Conservation (phyloP, 306 rosid genomes). For the Castanea mollissima region DNA sequence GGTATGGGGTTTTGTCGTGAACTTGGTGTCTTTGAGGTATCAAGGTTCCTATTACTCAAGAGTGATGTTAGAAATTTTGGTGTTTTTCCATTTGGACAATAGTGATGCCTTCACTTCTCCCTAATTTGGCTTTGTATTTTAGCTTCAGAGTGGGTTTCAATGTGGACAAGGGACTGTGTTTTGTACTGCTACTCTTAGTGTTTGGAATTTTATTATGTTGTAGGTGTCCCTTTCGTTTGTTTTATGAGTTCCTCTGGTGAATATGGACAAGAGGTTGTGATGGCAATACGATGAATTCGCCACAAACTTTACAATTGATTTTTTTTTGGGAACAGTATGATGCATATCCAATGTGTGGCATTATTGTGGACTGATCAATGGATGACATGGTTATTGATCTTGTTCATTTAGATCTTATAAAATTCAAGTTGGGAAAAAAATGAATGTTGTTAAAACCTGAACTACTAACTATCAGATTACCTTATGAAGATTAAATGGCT, state of each 20-base stretch:
- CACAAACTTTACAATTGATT: not conserved
- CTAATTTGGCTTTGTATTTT: constrained; percentile 40
- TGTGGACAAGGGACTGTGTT: constrained; percentile 29
- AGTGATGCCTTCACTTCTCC: constrained; percentile 19
- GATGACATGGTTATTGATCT: not conserved
- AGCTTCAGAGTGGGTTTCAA: constrained; percentile 25
- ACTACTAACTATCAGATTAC: too few relatives aligned
- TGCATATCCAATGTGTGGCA: not conserved
- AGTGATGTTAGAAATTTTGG: constrained; percentile 34
- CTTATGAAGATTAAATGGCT: too few relatives aligned
- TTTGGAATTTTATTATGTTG: constrained; percentile 38
- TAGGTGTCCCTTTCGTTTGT: constrained; percentile 8
- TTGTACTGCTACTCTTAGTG: constrained; percentile 13
- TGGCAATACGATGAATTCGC: not conserved
- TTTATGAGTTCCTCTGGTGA: constrained; percentile 22
- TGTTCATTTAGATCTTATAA: not conserved
- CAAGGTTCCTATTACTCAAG: constrained; percentile 33
- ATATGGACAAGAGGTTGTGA: constrained; percentile 9
- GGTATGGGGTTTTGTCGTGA: constrained; percentile 43
- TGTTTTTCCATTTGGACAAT: constrained; percentile 11
- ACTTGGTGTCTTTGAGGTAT: constrained; percentile 40
- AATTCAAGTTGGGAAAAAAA: too few relatives aligned
- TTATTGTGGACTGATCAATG: not conserved
- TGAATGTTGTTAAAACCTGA: too few relatives aligned
- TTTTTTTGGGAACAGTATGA: not conserved